Evolutionary conservation across 2,329 filamentous ascomycete genomes (phyloP).

Genomic region (Sarocladium strictum): DNA sequence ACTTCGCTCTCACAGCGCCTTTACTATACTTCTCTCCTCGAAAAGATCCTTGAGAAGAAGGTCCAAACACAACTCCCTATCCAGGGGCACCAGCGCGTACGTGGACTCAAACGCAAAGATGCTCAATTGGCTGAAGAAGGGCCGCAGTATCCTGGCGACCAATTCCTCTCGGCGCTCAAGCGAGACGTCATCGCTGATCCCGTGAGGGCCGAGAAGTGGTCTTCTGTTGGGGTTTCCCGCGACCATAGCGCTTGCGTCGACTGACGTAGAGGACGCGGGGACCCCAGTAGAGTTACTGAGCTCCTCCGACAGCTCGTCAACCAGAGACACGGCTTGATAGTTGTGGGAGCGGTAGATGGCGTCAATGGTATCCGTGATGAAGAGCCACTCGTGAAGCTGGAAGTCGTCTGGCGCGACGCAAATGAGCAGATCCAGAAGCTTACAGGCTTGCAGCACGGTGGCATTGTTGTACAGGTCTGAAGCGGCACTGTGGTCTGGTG

Average conservation of each 20-base stretch:
- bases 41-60: constrained; percentile 70
- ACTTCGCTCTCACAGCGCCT: constrained; percentile 40
- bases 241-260: constrained; percentile 30
- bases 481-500: constrained; percentile 55
- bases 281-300: constrained; percentile 44
- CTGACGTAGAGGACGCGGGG: constrained; percentile 24
- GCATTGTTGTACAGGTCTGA: constrained; percentile 71
- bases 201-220: constrained; percentile 45
- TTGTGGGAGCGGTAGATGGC: constrained; percentile 76
- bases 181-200: constrained; percentile 49
- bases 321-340: constrained; percentile 67
- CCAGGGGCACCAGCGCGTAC: constrained; percentile 73
- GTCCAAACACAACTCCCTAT: constrained; percentile 57
- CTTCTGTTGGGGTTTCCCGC: constrained; percentile 32
- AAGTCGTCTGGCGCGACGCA: constrained; percentile 89
- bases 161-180: constrained; percentile 62
- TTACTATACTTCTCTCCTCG: constrained; percentile 66
- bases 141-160: constrained; percentile 70
- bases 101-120: constrained; percentile 91
- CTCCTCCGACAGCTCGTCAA: constrained; percentile 78
- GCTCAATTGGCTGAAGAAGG: constrained; percentile 87
- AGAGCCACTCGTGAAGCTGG: constrained; percentile 97
- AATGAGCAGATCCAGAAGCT: constrained; percentile 84
- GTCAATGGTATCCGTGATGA: constrained; percentile 94
- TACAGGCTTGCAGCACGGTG: constrained; percentile 83